Evolutionary conservation across 371 early-diverging fungal species (phyloP).

Genomic region (Haplosporangium sp.): DNA sequence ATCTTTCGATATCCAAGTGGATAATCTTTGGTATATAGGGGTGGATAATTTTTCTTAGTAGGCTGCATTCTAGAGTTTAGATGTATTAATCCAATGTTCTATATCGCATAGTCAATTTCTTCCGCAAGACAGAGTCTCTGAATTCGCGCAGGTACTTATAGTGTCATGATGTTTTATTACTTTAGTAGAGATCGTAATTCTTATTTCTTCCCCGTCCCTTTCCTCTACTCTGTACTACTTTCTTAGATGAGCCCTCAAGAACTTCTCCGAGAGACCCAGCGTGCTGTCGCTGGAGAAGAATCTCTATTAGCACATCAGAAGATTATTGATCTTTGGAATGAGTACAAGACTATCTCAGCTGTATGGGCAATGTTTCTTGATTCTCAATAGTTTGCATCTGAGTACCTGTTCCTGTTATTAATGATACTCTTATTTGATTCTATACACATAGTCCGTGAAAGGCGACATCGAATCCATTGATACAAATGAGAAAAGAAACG

Average conservation of each 20-base stretch:
- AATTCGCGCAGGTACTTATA: constrained; percentile 84
- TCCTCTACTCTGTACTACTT: too few species aligned
- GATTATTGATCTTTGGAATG: constrained; percentile 70
- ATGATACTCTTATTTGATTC: too few species aligned
- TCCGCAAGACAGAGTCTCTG: constrained; percentile 95
- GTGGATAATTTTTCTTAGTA: too few species aligned
- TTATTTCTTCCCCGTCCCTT: too few species aligned
- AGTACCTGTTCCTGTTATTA: too few species aligned
- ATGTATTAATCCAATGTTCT: neutral
- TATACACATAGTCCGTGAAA: constrained; percentile 59
- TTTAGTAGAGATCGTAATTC: too few species aligned
- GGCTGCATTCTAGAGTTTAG: neutral
- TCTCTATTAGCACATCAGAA: constrained; percentile 74
- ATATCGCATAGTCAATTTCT: constrained; percentile 83
- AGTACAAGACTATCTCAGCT: constrained; percentile 65
- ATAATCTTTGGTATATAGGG: constrained; percentile 89
- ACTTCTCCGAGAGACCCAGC: constrained; percentile 85
- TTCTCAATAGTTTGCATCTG: too few species aligned
- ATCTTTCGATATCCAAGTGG: constrained; percentile 89
- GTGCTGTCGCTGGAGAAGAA: constrained; percentile 82
- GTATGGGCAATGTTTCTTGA: neutral
- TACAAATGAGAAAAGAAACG: constrained; percentile 69
- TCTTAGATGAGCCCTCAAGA: constrained; percentile 79
- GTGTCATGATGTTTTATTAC: neutral
- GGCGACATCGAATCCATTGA: constrained; percentile 67